phyloP scores from a whole-genome alignment of 768 basidiomycete species.

The Lyophyllum shimeji region DNA sequence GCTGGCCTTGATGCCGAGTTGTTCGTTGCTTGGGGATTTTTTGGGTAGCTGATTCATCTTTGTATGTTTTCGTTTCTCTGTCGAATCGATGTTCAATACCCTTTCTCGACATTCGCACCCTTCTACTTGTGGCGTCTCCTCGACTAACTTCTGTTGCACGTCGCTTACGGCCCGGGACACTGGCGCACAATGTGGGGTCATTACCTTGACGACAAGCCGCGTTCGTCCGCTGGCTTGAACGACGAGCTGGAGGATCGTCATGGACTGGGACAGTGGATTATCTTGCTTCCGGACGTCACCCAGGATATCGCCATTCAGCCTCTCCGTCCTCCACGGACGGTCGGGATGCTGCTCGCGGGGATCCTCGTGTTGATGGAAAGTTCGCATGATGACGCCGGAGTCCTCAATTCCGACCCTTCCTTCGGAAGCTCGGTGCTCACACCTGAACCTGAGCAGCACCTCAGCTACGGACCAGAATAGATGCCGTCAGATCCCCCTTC shows the following conservation, averaged over 20 bases:
- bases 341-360: neutral
- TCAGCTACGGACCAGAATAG: neutral
- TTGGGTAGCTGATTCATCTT: slow-evolving; percentile 26
- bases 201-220: neutral
- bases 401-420: neutral
- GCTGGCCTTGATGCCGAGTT: slow-evolving; percentile 11
- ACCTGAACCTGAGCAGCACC: neutral
- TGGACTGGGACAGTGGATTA: too few species aligned
- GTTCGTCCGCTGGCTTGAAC: neutral
- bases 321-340: neutral
- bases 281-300: neutral
- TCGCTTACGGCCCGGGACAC: too few species aligned
- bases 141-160: neutral
- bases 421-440: neutral
- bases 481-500: neutral
- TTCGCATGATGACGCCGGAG: neutral
- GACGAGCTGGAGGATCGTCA: too few species aligned
- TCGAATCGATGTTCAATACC: neutral
- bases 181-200: too few species aligned
- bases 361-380: neutral
- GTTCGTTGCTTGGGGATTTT: neutral
- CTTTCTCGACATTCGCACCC: neutral
- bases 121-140: neutral
- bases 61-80: neutral
- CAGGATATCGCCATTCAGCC: neutral